Evolutionary conservation across 495 filamentous ascomycete species (phyloP).

Genomic region (Penicillium tannophilum): DNA sequence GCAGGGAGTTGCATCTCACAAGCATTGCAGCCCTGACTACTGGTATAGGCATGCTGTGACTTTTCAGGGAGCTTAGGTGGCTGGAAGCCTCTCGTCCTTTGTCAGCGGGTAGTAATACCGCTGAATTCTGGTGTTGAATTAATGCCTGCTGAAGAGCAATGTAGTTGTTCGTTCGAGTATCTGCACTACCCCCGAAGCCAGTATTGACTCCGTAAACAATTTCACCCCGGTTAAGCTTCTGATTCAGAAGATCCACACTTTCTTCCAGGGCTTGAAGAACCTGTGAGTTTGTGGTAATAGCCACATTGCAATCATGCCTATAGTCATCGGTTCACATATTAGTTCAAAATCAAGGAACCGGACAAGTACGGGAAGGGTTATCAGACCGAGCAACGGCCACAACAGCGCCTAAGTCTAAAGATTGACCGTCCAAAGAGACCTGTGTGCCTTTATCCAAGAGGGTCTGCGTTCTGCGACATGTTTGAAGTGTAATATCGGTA

Average conservation of each 20-base stretch:
- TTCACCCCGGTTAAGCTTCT: slow-evolving; percentile 3
- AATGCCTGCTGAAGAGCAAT: slow-evolving; percentile 42
- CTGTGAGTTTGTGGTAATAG: not conserved
- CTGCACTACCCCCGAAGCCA: slow-evolving; percentile 68
- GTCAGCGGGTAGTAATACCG: not conserved
- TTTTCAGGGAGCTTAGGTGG: not conserved
- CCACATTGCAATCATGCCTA: not conserved
- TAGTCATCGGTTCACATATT: not conserved
- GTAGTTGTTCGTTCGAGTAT: slow-evolving; percentile 44
- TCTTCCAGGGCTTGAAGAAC: not conserved
- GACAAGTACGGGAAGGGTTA: not conserved
- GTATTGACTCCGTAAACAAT: slow-evolving; percentile 58
- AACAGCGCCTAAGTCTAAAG: not conserved
- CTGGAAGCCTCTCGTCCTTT: not conserved
- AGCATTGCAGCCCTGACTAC: not conserved
- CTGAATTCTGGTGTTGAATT: not conserved
- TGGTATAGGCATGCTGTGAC: not conserved
- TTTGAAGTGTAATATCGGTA: not conserved
- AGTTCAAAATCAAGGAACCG: not conserved
- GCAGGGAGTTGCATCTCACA: not conserved
- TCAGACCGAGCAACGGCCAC: slow-evolving; percentile 2
- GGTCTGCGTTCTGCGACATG: not conserved
- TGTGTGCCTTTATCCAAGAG: not conserved
- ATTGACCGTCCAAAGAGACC: not conserved
- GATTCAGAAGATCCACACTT: not conserved